Base-by-base conservation (phyloP, 2,329 filamentous ascomycete genomes). In the Aspergillus eucalypticola region DNA sequence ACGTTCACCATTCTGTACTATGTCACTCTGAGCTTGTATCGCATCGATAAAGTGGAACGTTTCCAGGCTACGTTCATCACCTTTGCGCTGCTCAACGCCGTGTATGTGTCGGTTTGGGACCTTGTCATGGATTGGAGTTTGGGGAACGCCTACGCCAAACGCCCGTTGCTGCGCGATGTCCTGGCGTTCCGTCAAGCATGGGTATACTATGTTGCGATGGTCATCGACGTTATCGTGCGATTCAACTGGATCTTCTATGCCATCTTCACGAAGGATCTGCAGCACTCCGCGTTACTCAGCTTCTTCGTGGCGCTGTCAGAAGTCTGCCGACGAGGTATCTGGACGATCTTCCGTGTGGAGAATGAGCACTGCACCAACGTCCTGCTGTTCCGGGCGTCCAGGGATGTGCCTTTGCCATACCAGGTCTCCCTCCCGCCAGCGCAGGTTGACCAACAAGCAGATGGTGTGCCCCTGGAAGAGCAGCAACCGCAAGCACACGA, bases 291-390 rank as follows among this genome's bases (percentile, higher is more conserved):
- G 3, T 74, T 92, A 2, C 84, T 92, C 5, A 92, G 91, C 1
- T 98, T 98, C 75, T 67, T 90, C 29, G 86, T 97, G 15, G 84
- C 86, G 1, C 79, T 97, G 3, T 86, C 88, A 8, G 95, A 99
- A 74, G 86, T 96, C 21, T 83, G 86, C n/a, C 87, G 95, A 32
- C 83, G 95, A 72, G 93, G 92, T 62, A 86, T 97, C 72, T 99
- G 95, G 95, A 88, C 90, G 0, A 81, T 98, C 3, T 90, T 99
- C 74, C 91, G 95, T 42, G 93, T 99, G 25, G 95, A 99, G 76
- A 99, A 99, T 75, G 95, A 99, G 70, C 95, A 99, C 77, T 96
- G 92, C 77, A 88, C 90, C 58, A 96, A 97, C 68, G 94, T 99
- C 2, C 86, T 88, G 17, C 88, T 91, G 66, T 96, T 96, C 83